Percentiles rank a stretch among this genome's conserved stretches.
These are phyloP conservation scores for Corymbia citriodora DNA, from an alignment of 441 rosid species.

Conservation along the genomic window DNA sequence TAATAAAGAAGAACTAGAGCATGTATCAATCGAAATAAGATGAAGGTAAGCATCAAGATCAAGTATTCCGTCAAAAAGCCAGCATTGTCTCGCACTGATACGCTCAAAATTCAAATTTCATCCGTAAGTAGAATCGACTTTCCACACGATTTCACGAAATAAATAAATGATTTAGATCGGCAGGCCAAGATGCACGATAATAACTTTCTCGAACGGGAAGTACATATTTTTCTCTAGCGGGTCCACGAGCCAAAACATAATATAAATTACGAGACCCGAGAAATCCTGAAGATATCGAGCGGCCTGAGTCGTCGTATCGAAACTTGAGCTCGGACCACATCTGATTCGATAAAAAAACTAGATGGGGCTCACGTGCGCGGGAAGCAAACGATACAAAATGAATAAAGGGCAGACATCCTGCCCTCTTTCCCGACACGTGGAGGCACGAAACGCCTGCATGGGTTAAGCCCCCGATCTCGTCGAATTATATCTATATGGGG, in stretches of 20 bases:
- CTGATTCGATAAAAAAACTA: background rate
- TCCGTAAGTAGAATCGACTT: background rate
- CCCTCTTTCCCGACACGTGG: background rate
- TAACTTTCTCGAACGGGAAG: no score
- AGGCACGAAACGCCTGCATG: background rate
- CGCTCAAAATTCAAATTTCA: background rate
- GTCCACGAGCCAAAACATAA: background rate
- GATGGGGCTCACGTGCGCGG: background rate
- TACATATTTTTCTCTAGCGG: background rate
- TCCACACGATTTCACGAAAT: fast-evolving
- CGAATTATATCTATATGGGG: background rate
- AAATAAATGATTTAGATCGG: background rate
- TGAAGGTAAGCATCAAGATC: fast-evolving
- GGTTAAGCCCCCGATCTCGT: background rate
- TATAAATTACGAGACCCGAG: no score
- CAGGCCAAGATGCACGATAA: background rate
- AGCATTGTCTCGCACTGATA: background rate
- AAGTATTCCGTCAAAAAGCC: background rate
- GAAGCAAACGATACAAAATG: background rate
- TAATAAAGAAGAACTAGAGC: background rate
- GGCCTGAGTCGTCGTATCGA: background rate
- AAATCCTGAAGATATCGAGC: background rate
- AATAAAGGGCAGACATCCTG: background rate
- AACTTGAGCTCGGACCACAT: background rate
- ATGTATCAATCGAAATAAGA: background rate